phyloP scores from a whole-genome alignment of 1,139 yeast genomes.

The Pichia sp. region DNA sequence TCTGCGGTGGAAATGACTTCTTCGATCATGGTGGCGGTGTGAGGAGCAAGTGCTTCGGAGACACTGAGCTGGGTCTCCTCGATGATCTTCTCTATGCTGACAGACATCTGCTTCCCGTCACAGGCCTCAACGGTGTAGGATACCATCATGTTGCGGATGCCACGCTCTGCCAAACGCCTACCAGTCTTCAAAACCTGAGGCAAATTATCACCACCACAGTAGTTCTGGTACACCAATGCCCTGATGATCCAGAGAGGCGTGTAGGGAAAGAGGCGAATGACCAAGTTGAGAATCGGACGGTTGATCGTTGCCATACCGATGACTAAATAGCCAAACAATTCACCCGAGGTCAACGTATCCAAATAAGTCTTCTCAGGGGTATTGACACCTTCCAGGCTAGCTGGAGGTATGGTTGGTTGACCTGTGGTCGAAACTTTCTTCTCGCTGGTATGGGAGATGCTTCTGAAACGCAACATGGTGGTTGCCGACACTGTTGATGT shows the following conservation, averaged over 20 bases:
- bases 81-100: slow-evolving; percentile 63
- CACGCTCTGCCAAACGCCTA: slow-evolving; percentile 58
- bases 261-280: slow-evolving; percentile 67
- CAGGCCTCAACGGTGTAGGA: slow-evolving; percentile 92
- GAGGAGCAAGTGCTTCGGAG: slow-evolving; percentile 67
- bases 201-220: slow-evolving; percentile 86
- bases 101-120: slow-evolving; percentile 60
- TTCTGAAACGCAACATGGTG: slow-evolving; percentile 1
- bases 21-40: slow-evolving; percentile 50
- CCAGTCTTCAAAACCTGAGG: slow-evolving; percentile 71
- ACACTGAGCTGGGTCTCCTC: slow-evolving; percentile 65
- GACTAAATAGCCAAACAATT: slow-evolving; percentile 57
- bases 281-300: slow-evolving; percentile 55
- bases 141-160: slow-evolving; percentile 90
- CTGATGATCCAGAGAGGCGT: slow-evolving; percentile 71
- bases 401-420: neutral
- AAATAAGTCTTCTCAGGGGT: slow-evolving; percentile 21
- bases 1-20: slow-evolving; percentile 49
- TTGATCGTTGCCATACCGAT: slow-evolving; percentile 67
- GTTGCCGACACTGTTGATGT: neutral
- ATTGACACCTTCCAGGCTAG: neutral
- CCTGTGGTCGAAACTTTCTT: slow-evolving; percentile 4
- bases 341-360: slow-evolving; percentile 32
- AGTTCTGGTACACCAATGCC: slow-evolving; percentile 71
- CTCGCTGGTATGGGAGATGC: slow-evolving; percentile 13